phyloP scores from a whole-genome alignment of 2,329 filamentous ascomycete species.

The Rhinocladiella mackenziei region DNA sequence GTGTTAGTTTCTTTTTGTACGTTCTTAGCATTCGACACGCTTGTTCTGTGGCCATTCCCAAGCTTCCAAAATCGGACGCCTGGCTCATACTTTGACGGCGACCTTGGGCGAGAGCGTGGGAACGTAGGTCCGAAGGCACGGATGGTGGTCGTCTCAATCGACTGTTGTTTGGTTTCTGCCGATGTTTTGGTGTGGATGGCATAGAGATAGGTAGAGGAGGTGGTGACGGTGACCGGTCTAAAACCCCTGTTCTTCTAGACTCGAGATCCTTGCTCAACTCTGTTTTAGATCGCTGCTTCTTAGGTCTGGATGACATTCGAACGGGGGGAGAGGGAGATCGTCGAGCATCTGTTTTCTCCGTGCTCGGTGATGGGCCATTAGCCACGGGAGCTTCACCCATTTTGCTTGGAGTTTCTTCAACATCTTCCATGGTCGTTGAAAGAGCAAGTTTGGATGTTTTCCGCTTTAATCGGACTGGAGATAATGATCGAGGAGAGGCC shows the following conservation, averaged over 20 bases:
- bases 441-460: conserved; percentile 52
- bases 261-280: conserved; percentile 14
- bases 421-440: conserved; percentile 35
- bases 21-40: conserved; percentile 54
- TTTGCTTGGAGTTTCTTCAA: conserved; percentile 26
- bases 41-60: conserved; percentile 54
- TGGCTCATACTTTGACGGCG: conserved; percentile 27
- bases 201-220: conserved; percentile 10
- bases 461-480: conserved; percentile 52
- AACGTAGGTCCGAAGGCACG: conserved; percentile 48
- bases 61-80: conserved; percentile 43
- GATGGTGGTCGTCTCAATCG: conserved; percentile 37
- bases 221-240: conserved; percentile 26
- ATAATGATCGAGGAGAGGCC: conserved; percentile 41
- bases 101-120: conserved; percentile 40
- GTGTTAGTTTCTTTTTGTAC: conserved; percentile 54
- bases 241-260: neutral
- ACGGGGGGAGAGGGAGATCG: conserved; percentile 41
- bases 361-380: conserved; percentile 31
- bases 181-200: conserved; percentile 30
- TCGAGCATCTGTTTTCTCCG: conserved; percentile 20
- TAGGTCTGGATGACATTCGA: conserved; percentile 33
- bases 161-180: conserved; percentile 36
- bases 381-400: conserved; percentile 33
- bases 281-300: conserved; percentile 29